A percentile compares a stretch with the other conserved stretches of the same genome.
Conservation (phyloP, 495 filamentous ascomycete genomes). For the Trichoderma erinaceum region DNA sequence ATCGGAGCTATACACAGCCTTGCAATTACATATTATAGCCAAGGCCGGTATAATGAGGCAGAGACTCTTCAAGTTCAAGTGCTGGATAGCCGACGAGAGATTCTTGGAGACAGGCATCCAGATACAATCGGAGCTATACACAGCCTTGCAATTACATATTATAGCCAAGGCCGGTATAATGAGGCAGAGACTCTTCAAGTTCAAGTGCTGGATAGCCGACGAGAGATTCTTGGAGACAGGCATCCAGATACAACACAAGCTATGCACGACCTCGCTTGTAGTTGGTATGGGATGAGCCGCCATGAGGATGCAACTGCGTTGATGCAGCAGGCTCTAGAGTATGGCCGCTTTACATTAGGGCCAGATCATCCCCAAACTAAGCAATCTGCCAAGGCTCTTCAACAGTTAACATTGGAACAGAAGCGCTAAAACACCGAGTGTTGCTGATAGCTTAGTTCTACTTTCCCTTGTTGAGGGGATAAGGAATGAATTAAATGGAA, state of each 20-base stretch:
- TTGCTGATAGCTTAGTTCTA: too few relatives aligned
- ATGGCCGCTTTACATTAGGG: neutral
- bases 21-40: neutral
- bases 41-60: neutral
- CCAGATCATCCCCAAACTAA: neutral
- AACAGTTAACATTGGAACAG: neutral
- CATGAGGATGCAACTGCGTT: constrained; percentile 17
- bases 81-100: constrained; percentile 21
- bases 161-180: too few relatives aligned
- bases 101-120: constrained; percentile 30
- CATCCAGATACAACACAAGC: constrained; percentile 23
- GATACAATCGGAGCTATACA: constrained; percentile 21
- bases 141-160: constrained; percentile 16
- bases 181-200: neutral
- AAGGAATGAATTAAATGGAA: too few relatives aligned
- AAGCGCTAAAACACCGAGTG: too few relatives aligned
- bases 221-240: constrained; percentile 22
- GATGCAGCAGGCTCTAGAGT: neutral
- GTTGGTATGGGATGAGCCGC: constrained; percentile 20
- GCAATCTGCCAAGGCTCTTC: neutral
- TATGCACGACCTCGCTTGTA: constrained; percentile 21
- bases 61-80: neutral
- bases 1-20: neutral
- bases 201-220: constrained; percentile 19
- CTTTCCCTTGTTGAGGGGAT: too few relatives aligned